phyloP scores from a whole-genome alignment of 306 rosid species.

The Psophocarpus tetragonolobus region DNA sequence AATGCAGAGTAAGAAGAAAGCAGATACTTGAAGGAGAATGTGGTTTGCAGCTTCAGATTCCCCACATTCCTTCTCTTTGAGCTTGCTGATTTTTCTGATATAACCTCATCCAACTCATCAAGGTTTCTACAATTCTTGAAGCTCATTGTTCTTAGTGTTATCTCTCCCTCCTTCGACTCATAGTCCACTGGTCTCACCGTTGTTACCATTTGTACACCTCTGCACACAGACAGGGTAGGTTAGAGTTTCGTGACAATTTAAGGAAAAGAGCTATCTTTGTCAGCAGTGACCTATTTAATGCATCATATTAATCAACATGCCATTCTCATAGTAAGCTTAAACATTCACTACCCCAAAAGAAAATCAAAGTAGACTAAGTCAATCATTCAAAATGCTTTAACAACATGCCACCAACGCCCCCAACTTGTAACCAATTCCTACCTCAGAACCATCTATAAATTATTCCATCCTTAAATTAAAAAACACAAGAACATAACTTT shows the following conservation, averaged over 20 bases:
- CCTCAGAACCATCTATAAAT: background rate
- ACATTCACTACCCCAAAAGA: background rate
- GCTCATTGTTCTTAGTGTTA: constrained; percentile 40
- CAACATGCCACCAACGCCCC: background rate
- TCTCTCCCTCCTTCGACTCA: constrained; percentile 42
- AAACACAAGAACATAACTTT: background rate
- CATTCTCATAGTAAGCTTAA: background rate
- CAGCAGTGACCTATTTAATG: constrained; percentile 17
- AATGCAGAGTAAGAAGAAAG: constrained; percentile 29
- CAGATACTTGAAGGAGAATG: constrained; percentile 40
- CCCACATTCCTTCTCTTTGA: constrained; percentile 44
- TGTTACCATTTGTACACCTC: constrained; percentile 39
- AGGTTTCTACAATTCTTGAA: constrained; percentile 34
- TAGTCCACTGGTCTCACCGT: constrained; percentile 28
- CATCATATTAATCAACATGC: constrained; percentile 11
- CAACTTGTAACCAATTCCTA: background rate
- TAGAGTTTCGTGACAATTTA: background rate
- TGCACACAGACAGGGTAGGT: background rate
- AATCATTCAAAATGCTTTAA: constrained; percentile 11
- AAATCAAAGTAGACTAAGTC: constrained; percentile 15
- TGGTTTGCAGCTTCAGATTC: constrained; percentile 41
- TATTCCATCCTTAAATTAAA: background rate
- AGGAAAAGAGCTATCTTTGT: background rate
- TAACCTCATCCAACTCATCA: constrained; percentile 21
- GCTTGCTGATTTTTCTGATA: constrained; percentile 41